Evolutionary conservation across 2,329 filamentous ascomycete species (phyloP).

Genomic region (Talaromyces sp.): DNA sequence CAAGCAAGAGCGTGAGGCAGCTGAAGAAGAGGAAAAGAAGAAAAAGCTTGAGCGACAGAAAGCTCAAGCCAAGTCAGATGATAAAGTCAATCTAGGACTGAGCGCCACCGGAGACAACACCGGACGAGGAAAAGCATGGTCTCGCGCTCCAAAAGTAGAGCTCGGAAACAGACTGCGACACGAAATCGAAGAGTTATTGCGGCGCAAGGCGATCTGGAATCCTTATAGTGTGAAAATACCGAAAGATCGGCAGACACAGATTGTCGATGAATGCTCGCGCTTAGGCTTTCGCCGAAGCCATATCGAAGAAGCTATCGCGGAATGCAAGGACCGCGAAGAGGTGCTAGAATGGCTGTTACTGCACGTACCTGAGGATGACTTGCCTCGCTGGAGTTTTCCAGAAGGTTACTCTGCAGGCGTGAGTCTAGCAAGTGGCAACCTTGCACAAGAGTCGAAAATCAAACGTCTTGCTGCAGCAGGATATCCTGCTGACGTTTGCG

Average conservation of each 20-base stretch:
- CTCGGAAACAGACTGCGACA: constrained; percentile 77
- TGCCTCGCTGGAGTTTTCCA: constrained; percentile 87
- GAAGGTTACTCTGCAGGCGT: constrained; percentile 89
- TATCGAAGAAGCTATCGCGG: constrained; percentile 75
- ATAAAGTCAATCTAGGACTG: constrained; percentile 52
- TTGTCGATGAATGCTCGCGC: constrained; percentile 68
- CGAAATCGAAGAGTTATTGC: constrained; percentile 72
- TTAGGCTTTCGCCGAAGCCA: constrained; percentile 87
- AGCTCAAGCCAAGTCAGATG: constrained; percentile 57
- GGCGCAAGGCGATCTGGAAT: constrained; percentile 80
- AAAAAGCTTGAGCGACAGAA: constrained; percentile 66
- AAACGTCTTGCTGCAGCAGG: constrained; percentile 76
- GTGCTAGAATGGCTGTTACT: constrained; percentile 93
- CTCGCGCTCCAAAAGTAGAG: constrained; percentile 79
- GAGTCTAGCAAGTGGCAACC: constrained; percentile 72
- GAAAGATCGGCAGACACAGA: constrained; percentile 48
- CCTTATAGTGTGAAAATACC: constrained; percentile 65
- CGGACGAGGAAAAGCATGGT: constrained; percentile 67
- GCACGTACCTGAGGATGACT: constrained; percentile 92
- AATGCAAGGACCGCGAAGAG: constrained; percentile 89
- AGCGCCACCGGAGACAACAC: constrained; percentile 26
- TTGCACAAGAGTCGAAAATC: constrained; percentile 74
- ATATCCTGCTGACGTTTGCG: constrained; percentile 79
- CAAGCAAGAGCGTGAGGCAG: constrained; percentile 70
- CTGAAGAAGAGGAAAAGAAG: constrained; percentile 70